Conservation (phyloP, 257 asterid genomes). For the Nicotiana tomentosiformis region DNA sequence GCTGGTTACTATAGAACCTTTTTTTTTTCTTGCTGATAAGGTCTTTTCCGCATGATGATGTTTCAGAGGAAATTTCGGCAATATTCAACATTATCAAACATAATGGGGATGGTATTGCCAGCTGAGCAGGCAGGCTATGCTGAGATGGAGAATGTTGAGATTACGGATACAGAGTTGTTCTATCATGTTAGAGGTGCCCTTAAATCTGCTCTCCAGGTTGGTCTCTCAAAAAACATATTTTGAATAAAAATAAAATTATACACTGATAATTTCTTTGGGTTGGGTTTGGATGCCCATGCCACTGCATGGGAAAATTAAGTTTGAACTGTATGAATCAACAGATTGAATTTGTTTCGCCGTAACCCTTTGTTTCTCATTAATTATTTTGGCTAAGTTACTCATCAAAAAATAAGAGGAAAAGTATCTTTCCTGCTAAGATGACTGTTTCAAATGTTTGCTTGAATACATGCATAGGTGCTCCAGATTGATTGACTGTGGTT, state of each 20-base stretch:
- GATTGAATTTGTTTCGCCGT: not conserved
- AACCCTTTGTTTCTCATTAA: not conserved
- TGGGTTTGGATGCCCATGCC: not conserved
- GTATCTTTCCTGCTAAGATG: not conserved
- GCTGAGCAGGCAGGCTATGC: conserved; percentile 19
- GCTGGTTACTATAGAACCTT: not conserved
- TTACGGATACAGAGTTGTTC: conserved; percentile 56
- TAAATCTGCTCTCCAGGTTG: conserved; percentile 36
- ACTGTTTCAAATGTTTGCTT: not conserved
- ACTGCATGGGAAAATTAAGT: not conserved
- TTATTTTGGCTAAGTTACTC: not conserved
- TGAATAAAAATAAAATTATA: too few relatives aligned
- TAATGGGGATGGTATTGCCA: conserved; percentile 43
- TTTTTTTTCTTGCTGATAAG: not conserved
- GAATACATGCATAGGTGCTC: not conserved
- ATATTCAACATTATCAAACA: not conserved
- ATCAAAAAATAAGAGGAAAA: not conserved
- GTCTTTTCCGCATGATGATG: not conserved
- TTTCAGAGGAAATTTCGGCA: not conserved
- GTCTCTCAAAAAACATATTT: too few relatives aligned
- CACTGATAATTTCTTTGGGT: not conserved
- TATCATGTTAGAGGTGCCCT: conserved; percentile 59
- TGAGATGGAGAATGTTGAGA: conserved; percentile 37
- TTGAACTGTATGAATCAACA: not conserved
- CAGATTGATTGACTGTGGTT: not conserved